A percentile compares a stretch with the other conserved stretches of the same genome.
Evolutionary conservation across 2,329 filamentous ascomycete species (phyloP).

Genomic region (Thielaviopsis ethacetica): DNA sequence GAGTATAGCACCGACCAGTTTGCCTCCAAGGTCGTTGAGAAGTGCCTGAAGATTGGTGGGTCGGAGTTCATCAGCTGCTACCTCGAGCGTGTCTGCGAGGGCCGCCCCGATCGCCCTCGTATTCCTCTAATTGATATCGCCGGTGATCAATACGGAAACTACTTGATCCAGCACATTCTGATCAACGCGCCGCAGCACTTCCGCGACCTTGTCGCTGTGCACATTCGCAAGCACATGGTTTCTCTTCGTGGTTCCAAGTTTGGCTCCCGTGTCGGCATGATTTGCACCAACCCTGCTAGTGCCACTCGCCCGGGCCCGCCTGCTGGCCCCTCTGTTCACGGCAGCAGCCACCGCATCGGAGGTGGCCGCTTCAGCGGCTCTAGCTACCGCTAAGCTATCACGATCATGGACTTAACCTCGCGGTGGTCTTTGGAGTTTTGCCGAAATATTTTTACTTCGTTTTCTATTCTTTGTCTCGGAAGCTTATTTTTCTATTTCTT

Average conservation of each 20-base stretch:
- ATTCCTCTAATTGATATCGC: constrained; percentile 97
- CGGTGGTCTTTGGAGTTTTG: not conserved
- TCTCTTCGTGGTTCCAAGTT: constrained; percentile 97
- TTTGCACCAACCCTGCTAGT: constrained; percentile 88
- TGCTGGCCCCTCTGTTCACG: constrained; percentile 44
- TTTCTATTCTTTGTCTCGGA: not conserved
- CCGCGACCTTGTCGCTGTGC: constrained; percentile 78
- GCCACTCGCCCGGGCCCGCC: constrained; percentile 79
- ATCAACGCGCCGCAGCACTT: constrained; percentile 77
- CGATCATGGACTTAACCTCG: not conserved
- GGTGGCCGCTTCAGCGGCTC: constrained; percentile 39
- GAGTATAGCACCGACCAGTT: constrained; percentile 99
- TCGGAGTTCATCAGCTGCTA: constrained; percentile 83
- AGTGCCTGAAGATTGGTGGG: constrained; percentile 93
- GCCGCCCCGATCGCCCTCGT: constrained; percentile 74
- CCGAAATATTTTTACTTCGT: not conserved
- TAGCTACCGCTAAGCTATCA: constrained; percentile 32
- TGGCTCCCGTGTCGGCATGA: constrained; percentile 94
- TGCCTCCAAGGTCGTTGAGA: constrained; percentile 97
- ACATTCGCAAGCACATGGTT: constrained; percentile 99
- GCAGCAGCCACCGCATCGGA: constrained; percentile 32
- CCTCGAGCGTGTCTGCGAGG: constrained; percentile 84
- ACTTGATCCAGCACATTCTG: constrained; percentile 92
- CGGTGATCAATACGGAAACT: constrained; percentile 97
- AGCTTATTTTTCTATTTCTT: not conserved